Evolutionary conservation across 2,329 filamentous ascomycete genomes (phyloP), one percentile per base, ranked within the genome.

Genomic region (Fusarium humuli): DNA sequence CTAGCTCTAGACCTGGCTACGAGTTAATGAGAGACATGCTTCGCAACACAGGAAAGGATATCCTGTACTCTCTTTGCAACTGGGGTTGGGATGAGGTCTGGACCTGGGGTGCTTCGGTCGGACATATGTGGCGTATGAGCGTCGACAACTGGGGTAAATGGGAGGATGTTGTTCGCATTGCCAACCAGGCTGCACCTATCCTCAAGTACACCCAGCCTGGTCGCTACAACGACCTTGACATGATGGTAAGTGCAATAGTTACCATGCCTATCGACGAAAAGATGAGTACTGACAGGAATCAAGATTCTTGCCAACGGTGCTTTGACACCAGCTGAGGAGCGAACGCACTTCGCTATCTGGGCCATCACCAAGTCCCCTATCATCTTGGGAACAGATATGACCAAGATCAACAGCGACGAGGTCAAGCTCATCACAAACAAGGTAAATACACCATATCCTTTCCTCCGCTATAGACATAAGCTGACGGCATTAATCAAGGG

Each of bases 101-200:
- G 61, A 66, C 61, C 14, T 67, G 63, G 63, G 63, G 63, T 40
- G 63, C 61, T 42, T 29, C 42, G n/a, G 63, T 67, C 2, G 63
- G 61, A 6, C 61, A 67, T n/a, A 54, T 54, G 62, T 67, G 63
- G 63, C 55, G 63, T 3, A 66, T 67, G 63, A 66, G 61, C 20
- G 34, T 34, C 5, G 63, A 66, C 20, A 66, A 65, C 45, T 65
- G 61, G 61, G 61, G 61, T 12, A 50, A 50, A 23, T 65, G 61
- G 61, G 61, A 47, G 8, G 61, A 65, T 18, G 61, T 65, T 50
- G 61, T 65, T 6, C 60, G 61, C 5, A 65, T 65, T 37, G 61
- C 61, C 40, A 65, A 65, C 45, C 50, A 65, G 18, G 61, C 61
- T 16, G 61, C 60, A 11, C 61, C 61, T 41, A 65, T 65, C 12